Evolutionary conservation across 257 asterid species (phyloP), one percentile per base, ranked within the genome.

Genomic region (Lycium barbarum): DNA sequence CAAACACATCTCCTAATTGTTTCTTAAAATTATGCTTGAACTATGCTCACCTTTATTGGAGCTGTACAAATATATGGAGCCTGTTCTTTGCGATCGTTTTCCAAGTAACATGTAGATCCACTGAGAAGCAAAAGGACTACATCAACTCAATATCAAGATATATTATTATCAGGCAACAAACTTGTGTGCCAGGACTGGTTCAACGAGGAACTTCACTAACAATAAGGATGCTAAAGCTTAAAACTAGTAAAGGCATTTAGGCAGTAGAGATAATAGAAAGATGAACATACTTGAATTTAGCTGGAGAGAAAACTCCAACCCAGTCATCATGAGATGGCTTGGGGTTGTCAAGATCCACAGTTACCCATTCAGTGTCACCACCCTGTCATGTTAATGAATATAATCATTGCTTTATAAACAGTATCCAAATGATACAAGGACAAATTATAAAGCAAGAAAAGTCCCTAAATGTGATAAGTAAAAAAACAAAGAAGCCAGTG

Each of bases 241-340:
- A 68, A 38, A 40, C 26, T 18, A 36, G 18, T 65, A 61, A 36
- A 43, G 47, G 59, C 15, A 4, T 58, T 11, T 11, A 82, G 13
- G 63, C 35, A 55, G 2, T 49, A 55, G 74, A 47, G n/a, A 76
- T 8, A 51, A 53, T 53, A 78, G 53, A 68, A 13, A 36, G n/a
- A 36, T 35, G 76, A 68, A 68, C 82, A 53, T 89, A 96, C 99
- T 96, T 93, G 93, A 96, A 93, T 71, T 93, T 94, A 9, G 97
- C 98, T 0, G 98, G 99, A 79, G 99, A 96, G 86, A 94, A 96
- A 22, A 96, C 97, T 70, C 95, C 99, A 87, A 96, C 79, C 99
- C 99, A 96, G 85, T 96, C 97, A 90, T 91, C 93, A 79, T 86
- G 76, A 18, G 95, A 90, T 17, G 99, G 98, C 45, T 91, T 73